phyloP scores from a whole-genome alignment of 2,329 filamentous ascomycete species.

The Arthrocladium fulminans region DNA sequence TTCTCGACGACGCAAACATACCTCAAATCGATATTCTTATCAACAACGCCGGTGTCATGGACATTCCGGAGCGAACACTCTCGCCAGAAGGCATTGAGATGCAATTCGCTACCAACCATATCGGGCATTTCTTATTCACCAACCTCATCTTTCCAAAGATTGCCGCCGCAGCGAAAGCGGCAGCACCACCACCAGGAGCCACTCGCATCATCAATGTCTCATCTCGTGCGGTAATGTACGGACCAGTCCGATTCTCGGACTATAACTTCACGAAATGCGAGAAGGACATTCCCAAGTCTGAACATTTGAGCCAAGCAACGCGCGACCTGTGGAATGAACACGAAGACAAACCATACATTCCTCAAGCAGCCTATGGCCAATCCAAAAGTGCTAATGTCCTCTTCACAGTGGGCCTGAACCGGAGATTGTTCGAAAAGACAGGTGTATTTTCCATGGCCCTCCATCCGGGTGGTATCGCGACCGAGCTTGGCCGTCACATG shows the following conservation, averaged over 20 bases:
- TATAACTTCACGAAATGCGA: constrained; percentile 26
- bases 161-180: constrained; percentile 22
- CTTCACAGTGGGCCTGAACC: constrained; percentile 32
- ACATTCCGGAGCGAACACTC: constrained; percentile 19
- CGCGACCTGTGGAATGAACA: constrained; percentile 4
- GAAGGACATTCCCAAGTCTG: constrained; percentile 16
- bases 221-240: constrained; percentile 23
- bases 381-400: constrained; percentile 41
- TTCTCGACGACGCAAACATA: constrained; percentile 25
- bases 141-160: constrained; percentile 31
- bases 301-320: constrained; percentile 9
- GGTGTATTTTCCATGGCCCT: constrained; percentile 32
- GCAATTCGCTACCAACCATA: constrained; percentile 32
- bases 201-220: constrained; percentile 26
- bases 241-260: constrained; percentile 28
- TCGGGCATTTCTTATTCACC: constrained; percentile 34
- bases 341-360: constrained; percentile 26
- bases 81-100: constrained; percentile 31
- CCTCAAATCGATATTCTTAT: constrained; percentile 34
- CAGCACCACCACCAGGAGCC: constrained; percentile 12
- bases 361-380: constrained; percentile 36
- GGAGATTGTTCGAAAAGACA: constrained; percentile 15
- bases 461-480: constrained; percentile 30
- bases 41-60: constrained; percentile 38
- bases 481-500: constrained; percentile 11